These are phyloP conservation scores for Acorus gramineus DNA, from an alignment of 106 monocot genomes.

Conservation along the genomic window DNA sequence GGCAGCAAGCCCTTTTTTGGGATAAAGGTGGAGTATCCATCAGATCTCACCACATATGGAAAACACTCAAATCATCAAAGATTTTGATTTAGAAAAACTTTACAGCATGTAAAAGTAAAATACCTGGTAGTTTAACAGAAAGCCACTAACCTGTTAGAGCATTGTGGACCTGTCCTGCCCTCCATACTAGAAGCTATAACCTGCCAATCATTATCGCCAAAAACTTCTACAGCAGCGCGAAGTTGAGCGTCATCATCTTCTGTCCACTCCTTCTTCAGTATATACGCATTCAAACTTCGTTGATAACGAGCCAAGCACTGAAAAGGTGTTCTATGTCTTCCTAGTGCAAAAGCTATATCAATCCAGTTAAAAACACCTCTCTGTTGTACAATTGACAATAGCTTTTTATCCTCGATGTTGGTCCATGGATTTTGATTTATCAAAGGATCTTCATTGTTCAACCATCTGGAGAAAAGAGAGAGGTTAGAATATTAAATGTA, in stretches of 20 bases:
- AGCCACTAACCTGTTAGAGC: constrained; percentile 70
- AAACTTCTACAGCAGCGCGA: constrained; percentile 55
- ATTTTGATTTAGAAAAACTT: no score
- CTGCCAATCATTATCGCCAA: constrained; percentile 80
- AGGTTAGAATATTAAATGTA: no score
- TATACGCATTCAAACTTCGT: constrained; percentile 92
- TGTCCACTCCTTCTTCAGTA: constrained; percentile 86
- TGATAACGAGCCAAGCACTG: constrained; percentile 91
- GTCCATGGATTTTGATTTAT: constrained; percentile 81
- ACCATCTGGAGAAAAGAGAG: constrained; percentile 40
- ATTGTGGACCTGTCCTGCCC: constrained; percentile 80
- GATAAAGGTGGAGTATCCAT: no score
- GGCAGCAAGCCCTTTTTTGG: no score
- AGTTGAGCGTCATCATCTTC: constrained; percentile 70
- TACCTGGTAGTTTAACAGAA: no score
- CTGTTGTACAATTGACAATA: constrained; percentile 66
- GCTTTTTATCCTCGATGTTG: constrained; percentile 71
- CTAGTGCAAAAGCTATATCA: constrained; percentile 50
- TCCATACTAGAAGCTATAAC: constrained; percentile 62
- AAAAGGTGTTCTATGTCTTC: constrained; percentile 77
- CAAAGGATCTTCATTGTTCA: constrained; percentile 82
- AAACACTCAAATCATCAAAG: no score
- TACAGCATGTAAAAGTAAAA: no score
- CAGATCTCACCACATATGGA: no score
- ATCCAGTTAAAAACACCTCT: constrained; percentile 88